Base-by-base conservation (phyloP, 805 yeast genomes). In the Candida nonsorbophila region DNA sequence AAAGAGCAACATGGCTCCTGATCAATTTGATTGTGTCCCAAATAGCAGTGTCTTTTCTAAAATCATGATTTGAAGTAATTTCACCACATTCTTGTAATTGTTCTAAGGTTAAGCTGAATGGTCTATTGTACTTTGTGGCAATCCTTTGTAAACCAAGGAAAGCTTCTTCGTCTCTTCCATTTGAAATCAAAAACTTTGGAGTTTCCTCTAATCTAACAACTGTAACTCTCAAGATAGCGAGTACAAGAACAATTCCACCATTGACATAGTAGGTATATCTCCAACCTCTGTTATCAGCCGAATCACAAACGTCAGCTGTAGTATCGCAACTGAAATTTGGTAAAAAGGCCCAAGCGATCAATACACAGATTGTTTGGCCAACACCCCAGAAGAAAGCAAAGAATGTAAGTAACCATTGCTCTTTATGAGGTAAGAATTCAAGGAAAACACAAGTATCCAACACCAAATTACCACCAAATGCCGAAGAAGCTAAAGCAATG, bases 311-410 rank as follows among this genome's bases (percentile, higher is more conserved):
- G 10, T 31, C 18, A 15, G 38, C 46, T 7, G 48, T 58, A 5
- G 55, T 50, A 8, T 53, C 48, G 44, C 82, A 74, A 2, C 71
- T 61, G 34, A 61, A 52, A 31, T 68, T 62, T 10, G 77, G 70
- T 27, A 76, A 49, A 34, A 70, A 72, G 0, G 76, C 79, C 74
- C 76, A 76, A 2, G 78, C 74, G 21, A 72, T 42, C n/a, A 73
- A 52, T 7, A 59, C 61, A 13, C 76, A 67, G 28, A 75, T 57
- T 1, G 77, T 70, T 45, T 74, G 79, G 24, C 81, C 82, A 28
- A 76, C 56, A 23, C 78, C 79, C 82, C 82, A 76, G 68, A 67
- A 77, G 21, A 63, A 46, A 7, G 51, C 60, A 45, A 76, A 62
- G 20, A 70, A 56, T 2, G 79, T 72, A 28, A 69, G 57, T 37